These are phyloP conservation scores for Epichloe hybrida DNA, from an alignment of 2,329 filamentous ascomycete species.

Conservation along the genomic window DNA sequence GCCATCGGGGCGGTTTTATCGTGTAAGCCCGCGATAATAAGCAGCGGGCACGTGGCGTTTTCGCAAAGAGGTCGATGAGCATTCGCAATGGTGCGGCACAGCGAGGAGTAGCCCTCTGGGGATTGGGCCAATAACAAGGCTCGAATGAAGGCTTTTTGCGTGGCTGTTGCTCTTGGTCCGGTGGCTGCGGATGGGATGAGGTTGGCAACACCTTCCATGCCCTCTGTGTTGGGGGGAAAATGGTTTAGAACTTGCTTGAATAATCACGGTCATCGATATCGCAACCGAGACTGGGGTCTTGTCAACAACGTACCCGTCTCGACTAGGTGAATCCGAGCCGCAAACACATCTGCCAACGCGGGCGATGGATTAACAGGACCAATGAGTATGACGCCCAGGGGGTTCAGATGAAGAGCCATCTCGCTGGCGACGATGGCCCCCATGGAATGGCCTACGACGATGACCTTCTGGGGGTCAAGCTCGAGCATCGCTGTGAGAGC, in stretches of 20 bases:
- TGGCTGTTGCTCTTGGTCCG: slow-evolving; percentile 18
- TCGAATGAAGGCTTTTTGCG: slow-evolving; percentile 23
- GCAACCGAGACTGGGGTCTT: background rate
- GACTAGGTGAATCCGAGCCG: slow-evolving; percentile 36
- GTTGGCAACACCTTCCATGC: slow-evolving; percentile 23
- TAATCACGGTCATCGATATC: too few relatives aligned
- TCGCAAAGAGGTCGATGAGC: slow-evolving; percentile 36
- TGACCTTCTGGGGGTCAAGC: slow-evolving; percentile 29
- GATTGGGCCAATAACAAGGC: slow-evolving; percentile 21
- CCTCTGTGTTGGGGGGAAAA: slow-evolving; percentile 10
- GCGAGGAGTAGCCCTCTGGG: slow-evolving; percentile 20
- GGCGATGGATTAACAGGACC: slow-evolving; percentile 48
- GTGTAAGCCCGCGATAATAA: slow-evolving; percentile 52
- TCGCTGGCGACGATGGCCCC: slow-evolving; percentile 50
- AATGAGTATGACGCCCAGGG: slow-evolving; percentile 39
- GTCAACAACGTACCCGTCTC: slow-evolving; percentile 23
- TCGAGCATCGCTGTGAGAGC: slow-evolving; percentile 37
- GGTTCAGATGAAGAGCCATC: slow-evolving; percentile 31
- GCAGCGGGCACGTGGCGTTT: slow-evolving; percentile 39
- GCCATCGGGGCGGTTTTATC: slow-evolving; percentile 51
- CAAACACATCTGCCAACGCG: slow-evolving; percentile 31
- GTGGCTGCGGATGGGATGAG: slow-evolving; percentile 22
- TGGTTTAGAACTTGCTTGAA: too few relatives aligned
- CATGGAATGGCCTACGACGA: slow-evolving; percentile 58
- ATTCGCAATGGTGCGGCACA: slow-evolving; percentile 22